phyloP scores from a whole-genome alignment of 257 asterid species.

The Ajuga chamaepitys region DNA sequence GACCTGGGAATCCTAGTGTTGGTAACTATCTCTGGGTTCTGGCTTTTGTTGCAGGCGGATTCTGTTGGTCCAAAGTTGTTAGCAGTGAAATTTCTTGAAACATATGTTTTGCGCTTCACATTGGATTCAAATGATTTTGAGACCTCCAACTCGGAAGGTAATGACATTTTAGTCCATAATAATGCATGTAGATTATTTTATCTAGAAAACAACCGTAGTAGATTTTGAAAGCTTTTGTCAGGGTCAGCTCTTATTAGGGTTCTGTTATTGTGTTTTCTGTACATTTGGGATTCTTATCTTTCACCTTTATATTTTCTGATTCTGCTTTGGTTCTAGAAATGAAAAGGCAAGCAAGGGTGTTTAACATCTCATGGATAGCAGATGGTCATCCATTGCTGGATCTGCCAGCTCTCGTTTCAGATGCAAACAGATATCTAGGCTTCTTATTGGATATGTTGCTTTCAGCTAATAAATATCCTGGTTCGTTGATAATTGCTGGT shows the following conservation, averaged over 20 bases:
- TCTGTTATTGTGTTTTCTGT: background rate
- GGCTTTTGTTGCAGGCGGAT: slow-evolving; percentile 48
- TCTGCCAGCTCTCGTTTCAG: slow-evolving; percentile 54
- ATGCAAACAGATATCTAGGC: slow-evolving; percentile 63
- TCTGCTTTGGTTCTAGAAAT: slow-evolving; percentile 32
- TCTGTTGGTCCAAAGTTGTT: slow-evolving; percentile 73
- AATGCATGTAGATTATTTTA: background rate
- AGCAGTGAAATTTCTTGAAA: slow-evolving; percentile 76
- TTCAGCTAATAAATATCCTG: slow-evolving; percentile 64
- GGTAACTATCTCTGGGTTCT: slow-evolving; percentile 14
- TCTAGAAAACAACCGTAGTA: background rate
- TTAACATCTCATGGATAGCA: slow-evolving; percentile 71
- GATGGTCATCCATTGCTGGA: slow-evolving; percentile 78
- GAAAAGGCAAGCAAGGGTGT: slow-evolving; percentile 46
- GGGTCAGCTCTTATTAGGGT: background rate
- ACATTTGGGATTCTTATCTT: background rate
- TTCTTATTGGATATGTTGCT: slow-evolving; percentile 65
- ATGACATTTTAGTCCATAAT: background rate
- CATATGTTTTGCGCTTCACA: slow-evolving; percentile 57
- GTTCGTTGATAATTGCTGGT: slow-evolving; percentile 64
- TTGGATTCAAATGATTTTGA: slow-evolving; percentile 55
- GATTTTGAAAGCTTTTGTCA: slow-evolving; percentile 13
- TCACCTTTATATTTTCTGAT: slow-evolving; percentile 6
- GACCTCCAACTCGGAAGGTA: slow-evolving; percentile 58
- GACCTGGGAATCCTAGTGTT: background rate